These are phyloP conservation scores for Hypoxylon lenormandii DNA, from an alignment of 495 filamentous ascomycete genomes.

Conservation along the genomic window DNA sequence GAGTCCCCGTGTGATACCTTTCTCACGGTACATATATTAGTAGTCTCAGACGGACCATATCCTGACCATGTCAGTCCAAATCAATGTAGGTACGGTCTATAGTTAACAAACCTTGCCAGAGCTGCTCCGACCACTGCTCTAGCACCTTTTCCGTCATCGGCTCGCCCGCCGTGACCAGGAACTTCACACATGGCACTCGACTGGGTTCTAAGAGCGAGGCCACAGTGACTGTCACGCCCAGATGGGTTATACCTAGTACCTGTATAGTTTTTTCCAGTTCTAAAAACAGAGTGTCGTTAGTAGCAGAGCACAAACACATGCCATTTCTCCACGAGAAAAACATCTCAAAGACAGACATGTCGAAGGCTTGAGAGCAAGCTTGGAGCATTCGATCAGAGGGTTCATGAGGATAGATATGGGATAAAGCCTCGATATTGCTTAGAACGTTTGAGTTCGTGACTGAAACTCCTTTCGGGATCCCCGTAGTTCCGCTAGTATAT, in stretches of 20 bases:
- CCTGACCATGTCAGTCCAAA: constrained; percentile 52
- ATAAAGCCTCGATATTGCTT: constrained; percentile 72
- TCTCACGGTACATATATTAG: constrained; percentile 78
- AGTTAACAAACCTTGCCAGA: constrained; percentile 69
- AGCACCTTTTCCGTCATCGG: constrained; percentile 74
- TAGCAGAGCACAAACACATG: constrained; percentile 77
- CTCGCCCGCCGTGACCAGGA: constrained; percentile 79
- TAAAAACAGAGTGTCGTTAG: constrained; percentile 72
- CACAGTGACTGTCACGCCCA: constrained; percentile 81
- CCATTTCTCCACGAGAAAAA: constrained; percentile 80
- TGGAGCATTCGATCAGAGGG: constrained; percentile 70
- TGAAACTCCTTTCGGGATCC: constrained; percentile 75
- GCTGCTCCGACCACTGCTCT: constrained; percentile 71
- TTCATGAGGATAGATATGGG: constrained; percentile 67
- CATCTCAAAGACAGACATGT: constrained; percentile 83
- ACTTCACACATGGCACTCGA: constrained; percentile 72
- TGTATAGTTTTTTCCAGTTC: constrained; percentile 72
- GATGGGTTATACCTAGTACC: constrained; percentile 72
- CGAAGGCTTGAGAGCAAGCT: constrained; percentile 78
- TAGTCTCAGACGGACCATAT: constrained; percentile 78
- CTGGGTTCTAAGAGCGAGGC: constrained; percentile 72
- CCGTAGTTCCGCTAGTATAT: constrained; percentile 75
- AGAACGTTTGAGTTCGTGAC: constrained; percentile 75
- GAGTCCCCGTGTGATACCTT: constrained; percentile 65
- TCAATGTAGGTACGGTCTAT: not conserved